Base-by-base conservation (phyloP, 2,329 filamentous ascomycete genomes). In the Pseudogymnoascus sp. region DNA sequence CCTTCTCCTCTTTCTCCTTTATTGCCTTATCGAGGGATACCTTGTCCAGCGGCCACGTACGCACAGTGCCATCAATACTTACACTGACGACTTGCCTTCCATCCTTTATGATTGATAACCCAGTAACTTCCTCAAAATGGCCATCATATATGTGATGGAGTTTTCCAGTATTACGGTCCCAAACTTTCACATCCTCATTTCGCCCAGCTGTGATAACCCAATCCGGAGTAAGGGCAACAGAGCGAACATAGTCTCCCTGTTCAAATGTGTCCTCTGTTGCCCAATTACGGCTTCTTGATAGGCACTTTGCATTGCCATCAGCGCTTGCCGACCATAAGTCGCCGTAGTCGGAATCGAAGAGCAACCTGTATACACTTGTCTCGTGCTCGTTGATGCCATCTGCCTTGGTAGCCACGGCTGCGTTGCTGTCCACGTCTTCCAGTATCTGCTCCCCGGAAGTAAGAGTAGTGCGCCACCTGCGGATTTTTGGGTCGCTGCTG, bases 121-220 rank as follows among this genome's bases (percentile, higher is more conserved):
- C 90, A 1, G 91, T 97, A 12, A 99, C 87, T 73, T 97, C 94
- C 70, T 99, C 91, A 70, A 85, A 97, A 75, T 99, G 94, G 0
- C 94, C 94, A 37, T 84, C 81, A 63, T 93, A 86, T 6, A 82
- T 81, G 72, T 89, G 89, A 70, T 88, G 82, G 32, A 95, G 77
- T 71, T 87, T 85, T 4, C 90, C 90, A 7, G 84, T 87, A 63
- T 84, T 71, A 54, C 81, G 76, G 72, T 96, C 88, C 93, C 93
- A 99, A 7, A 97, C 82, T 68, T 95, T 89, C 62, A 99, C 80
- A 68, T 96, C 85, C 74, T 99, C 94, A 69, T 97, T 91, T 66
- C 94, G 81, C 62, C 94, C 96, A 1, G 89, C 92, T 1, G 94
- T 97, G 41, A 96, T 75, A 11, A 94, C 84, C 86, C 90, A 93